These are phyloP conservation scores for Pelargonium exstipulatum DNA, from an alignment of 441 rosid genomes.

Conservation along the genomic window DNA sequence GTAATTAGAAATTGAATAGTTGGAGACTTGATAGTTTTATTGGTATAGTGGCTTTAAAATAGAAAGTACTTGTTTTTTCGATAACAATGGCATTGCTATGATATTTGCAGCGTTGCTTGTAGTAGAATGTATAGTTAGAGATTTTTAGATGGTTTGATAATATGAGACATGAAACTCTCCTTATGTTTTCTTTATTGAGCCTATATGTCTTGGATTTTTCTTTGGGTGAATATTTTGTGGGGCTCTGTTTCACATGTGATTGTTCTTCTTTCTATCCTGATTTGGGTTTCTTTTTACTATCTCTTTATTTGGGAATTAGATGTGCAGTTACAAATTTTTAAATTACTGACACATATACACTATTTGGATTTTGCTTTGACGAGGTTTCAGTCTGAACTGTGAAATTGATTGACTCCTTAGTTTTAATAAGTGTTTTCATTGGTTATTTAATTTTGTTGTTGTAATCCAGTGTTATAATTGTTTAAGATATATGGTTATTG, in stretches of 20 bases:
- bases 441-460: not conserved
- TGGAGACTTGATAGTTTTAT: too few relatives aligned
- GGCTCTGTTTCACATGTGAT: too few relatives aligned
- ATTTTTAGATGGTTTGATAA: not conserved
- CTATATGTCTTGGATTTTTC: not conserved
- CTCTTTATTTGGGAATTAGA: not conserved
- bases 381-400: not conserved
- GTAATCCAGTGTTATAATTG: too few relatives aligned
- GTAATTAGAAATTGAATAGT: not conserved
- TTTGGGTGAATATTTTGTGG: not conserved
- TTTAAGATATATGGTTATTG: too few relatives aligned
- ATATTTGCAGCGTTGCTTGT: not conserved
- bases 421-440: not conserved
- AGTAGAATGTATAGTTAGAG: too few relatives aligned
- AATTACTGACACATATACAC: not conserved
- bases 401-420: not conserved
- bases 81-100: not conserved
- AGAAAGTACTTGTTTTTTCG: not conserved
- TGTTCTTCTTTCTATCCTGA: too few relatives aligned
- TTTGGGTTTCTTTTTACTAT: not conserved
- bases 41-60: not conserved
- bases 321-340: not conserved
- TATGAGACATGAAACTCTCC: not conserved
- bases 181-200: not conserved
- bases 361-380: not conserved